Base-by-base conservation (phyloP, 345 rosid genomes). In the Camelina laxa region DNA sequence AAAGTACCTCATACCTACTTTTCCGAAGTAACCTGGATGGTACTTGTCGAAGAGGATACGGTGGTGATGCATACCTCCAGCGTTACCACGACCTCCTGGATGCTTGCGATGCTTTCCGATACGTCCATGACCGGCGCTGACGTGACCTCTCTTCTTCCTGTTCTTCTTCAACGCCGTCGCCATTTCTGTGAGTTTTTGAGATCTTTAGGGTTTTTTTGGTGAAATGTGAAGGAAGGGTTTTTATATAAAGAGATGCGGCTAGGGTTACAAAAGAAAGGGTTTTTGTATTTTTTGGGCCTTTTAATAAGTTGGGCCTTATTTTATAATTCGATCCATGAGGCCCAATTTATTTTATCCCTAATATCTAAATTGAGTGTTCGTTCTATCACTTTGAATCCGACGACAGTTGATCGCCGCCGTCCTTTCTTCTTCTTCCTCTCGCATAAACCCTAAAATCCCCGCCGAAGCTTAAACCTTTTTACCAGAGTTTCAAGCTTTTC, bases 131-230 rank as follows among this genome's bases (percentile, higher is more conserved):
- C 91, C 90, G n/a, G 93, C 89, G 80, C 91, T 86, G 53, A 88
- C 89, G 79, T 86, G 93, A 0, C 93, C 93, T 6, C 93, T 69
- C 91, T 88, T 88, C 93, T 88, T 88, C 73, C 91, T 68, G 81
- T 85, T 85, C 87, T 87, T 87, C 88, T 84, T 87, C 73, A 82
- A 80, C 65, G 81, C 45, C 61, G 89, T 87, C 50, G 91, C 80
- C 91, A 85, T 87, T 49, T 51, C 11, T 56, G 19, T 56, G 19
- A 4, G 9, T 38, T 6, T 33, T 33, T 33, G 24, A 65, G 77
- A 72, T 78, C 73, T 78, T 27, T 33, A 49, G 53, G 59, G 35
- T 2, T 38, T 38, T 27, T 3, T 27, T 19, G 14, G 9, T 1
- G 0, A 13, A 1, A 4, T 20, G 1, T 11, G 10, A 0, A 6